A percentile compares a stretch with the other conserved stretches of the same genome.
These are phyloP conservation scores for Pyricularia grisea DNA, from an alignment of 2,329 filamentous ascomycete genomes.

Conservation along the genomic window DNA sequence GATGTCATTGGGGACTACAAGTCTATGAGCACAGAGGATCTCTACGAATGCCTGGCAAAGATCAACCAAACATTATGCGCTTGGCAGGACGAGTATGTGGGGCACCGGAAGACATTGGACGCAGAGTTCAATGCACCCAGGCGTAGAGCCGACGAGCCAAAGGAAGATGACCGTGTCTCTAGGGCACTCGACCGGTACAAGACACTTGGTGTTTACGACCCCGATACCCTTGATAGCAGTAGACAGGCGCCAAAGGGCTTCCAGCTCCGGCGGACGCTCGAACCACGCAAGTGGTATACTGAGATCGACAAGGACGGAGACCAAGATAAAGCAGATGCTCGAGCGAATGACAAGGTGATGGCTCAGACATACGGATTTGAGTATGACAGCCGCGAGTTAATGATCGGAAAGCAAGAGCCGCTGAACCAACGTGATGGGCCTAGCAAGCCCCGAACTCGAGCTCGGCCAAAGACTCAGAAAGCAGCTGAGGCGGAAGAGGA, in stretches of 20 bases:
- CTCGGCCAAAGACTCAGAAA: slow-evolving; percentile 48
- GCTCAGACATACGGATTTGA: slow-evolving; percentile 52
- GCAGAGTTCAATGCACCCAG: slow-evolving; percentile 48
- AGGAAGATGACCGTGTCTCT: slow-evolving; percentile 23
- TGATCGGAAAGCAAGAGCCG: slow-evolving; percentile 50
- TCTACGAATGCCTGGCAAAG: slow-evolving; percentile 33
- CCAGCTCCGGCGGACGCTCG: slow-evolving; percentile 4
- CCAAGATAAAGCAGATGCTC: slow-evolving; percentile 33
- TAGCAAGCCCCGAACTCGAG: slow-evolving; percentile 39
- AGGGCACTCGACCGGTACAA: slow-evolving; percentile 31
- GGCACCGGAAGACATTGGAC: slow-evolving; percentile 39
- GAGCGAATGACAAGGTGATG: slow-evolving; percentile 46
- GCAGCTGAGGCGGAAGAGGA: slow-evolving; percentile 41
- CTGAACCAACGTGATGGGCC: slow-evolving; percentile 45
- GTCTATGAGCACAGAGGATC: slow-evolving; percentile 34
- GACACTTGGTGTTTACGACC: slow-evolving; percentile 19
- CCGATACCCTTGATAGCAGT: slow-evolving; percentile 19
- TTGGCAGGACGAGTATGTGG: slow-evolving; percentile 46
- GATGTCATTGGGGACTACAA: slow-evolving; percentile 39
- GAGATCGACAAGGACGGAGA: slow-evolving; percentile 34
- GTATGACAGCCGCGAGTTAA: slow-evolving; percentile 47
- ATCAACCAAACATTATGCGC: slow-evolving; percentile 35
- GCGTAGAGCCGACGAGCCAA: slow-evolving; percentile 29
- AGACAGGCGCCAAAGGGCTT: slow-evolving; percentile 23
- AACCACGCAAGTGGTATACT: slow-evolving; percentile 19